Percentiles rank a stretch among this genome's conserved stretches.
phyloP scores from a whole-genome alignment of 768 basidiomycete species.

The Leccinum subtestaceum region DNA sequence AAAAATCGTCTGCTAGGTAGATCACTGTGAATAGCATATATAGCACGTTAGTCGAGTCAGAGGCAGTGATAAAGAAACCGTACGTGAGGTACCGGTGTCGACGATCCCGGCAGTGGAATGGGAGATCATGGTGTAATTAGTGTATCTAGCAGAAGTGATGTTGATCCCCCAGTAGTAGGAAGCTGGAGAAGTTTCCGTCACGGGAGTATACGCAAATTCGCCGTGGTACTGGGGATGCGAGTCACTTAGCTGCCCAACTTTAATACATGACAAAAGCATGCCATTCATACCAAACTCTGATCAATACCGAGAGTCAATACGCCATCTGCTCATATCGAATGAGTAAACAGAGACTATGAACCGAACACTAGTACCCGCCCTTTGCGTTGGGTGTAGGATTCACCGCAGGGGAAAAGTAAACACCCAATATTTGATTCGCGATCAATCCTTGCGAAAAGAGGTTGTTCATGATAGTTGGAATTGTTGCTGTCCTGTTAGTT shows the following conservation, averaged over 20 bases:
- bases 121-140: slow-evolving; percentile 12
- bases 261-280: neutral
- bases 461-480: slow-evolving; percentile 25
- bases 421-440: slow-evolving; percentile 11
- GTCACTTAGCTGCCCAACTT: neutral
- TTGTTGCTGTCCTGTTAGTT: neutral
- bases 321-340: neutral
- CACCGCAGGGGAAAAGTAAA: neutral
- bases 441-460: slow-evolving; percentile 17
- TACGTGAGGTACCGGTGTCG: neutral
- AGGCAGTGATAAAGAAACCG: neutral
- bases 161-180: slow-evolving; percentile 30
- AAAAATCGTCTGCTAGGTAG: slow-evolving; percentile 12
- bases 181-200: slow-evolving; percentile 28
- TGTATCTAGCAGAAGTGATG: slow-evolving; percentile 15
- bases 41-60: neutral
- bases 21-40: slow-evolving; percentile 3
- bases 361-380: too few species aligned
- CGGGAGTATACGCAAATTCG: slow-evolving; percentile 20
- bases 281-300: neutral
- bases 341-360: neutral
- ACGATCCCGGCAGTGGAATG: neutral
- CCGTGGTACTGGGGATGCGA: slow-evolving; percentile 18
- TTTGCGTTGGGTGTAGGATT: neutral
- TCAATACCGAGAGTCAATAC: neutral